Evolutionary conservation across 2,329 filamentous ascomycete genomes (phyloP).

Genomic region (Xylariaceae sp.): DNA sequence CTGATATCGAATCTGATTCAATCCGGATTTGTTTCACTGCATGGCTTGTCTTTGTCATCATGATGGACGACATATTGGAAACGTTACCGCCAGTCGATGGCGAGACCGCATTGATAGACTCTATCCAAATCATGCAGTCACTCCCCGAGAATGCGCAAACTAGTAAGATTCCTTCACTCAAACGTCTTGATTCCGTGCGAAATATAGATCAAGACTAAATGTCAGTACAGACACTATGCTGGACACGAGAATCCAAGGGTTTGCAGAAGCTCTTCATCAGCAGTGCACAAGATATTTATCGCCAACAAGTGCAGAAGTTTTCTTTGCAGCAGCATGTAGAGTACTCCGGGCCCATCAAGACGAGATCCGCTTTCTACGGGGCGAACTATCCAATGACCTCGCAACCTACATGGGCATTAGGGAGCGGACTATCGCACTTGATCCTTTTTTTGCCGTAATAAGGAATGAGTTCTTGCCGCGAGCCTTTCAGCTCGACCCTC

Average conservation of each 20-base stretch:
- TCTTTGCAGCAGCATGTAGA: not conserved
- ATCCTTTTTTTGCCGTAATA: not conserved
- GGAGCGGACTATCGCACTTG: not conserved
- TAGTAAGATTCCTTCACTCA: not conserved
- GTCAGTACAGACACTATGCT: not conserved
- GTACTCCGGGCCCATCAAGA: not conserved
- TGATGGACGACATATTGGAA: constrained; percentile 1
- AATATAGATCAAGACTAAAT: too few relatives aligned
- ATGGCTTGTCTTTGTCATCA: not conserved
- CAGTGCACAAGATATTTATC: not conserved
- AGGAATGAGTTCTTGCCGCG: not conserved
- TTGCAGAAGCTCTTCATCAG: not conserved
- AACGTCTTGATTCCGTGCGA: not conserved
- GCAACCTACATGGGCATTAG: not conserved
- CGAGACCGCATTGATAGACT: not conserved
- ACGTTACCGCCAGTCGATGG: not conserved
- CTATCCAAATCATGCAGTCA: not conserved
- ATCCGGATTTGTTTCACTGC: constrained; percentile 1
- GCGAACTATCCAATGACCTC: not conserved
- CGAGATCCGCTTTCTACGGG: not conserved
- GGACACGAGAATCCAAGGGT: not conserved
- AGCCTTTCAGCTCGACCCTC: not conserved
- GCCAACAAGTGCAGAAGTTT: not conserved
- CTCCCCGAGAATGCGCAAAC: not conserved
- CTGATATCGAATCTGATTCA: not conserved